These are phyloP conservation scores for Curvularia sp. DNA, from an alignment of 2,329 filamentous ascomycete species.

Conservation along the genomic window DNA sequence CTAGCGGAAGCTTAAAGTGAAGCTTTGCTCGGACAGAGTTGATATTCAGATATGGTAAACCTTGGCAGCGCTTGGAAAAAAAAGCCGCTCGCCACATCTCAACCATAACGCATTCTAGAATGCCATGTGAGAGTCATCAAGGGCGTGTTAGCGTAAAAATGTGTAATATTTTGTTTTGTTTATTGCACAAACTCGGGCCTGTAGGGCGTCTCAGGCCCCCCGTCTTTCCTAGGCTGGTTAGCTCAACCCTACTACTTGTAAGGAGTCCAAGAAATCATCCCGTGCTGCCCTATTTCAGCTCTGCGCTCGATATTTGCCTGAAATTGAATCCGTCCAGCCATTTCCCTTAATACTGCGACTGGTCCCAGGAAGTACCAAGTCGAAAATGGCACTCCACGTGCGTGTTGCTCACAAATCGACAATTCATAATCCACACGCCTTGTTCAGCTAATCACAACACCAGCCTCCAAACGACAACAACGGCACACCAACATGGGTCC, in stretches of 20 bases:
- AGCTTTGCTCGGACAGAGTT: too few relatives aligned
- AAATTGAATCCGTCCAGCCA: neutral
- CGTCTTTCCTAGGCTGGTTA: neutral
- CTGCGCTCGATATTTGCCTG: neutral
- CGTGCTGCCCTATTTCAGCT: neutral
- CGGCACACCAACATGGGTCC: slow-evolving; percentile 1
- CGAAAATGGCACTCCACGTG: slow-evolving; percentile 4
- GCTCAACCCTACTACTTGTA: neutral
- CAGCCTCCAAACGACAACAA: neutral
- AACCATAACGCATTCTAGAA: too few relatives aligned
- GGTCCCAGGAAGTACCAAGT: neutral
- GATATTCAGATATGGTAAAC: neutral
- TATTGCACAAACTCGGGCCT: neutral
- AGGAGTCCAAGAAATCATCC: neutral
- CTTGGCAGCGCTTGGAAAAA: neutral
- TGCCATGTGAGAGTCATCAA: neutral
- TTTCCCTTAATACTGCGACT: neutral
- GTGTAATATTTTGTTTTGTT: neutral
- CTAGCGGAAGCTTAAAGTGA: too few relatives aligned
- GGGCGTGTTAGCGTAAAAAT: neutral
- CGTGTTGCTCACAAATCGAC: neutral
- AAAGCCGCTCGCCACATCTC: neutral
- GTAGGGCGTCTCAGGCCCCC: neutral
- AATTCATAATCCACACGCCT: neutral
- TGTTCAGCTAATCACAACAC: neutral